Evolutionary conservation across 768 basidiomycete genomes (phyloP), one percentile per base, ranked within the genome.

Genomic region (Phylloporus rhodoxanthus): DNA sequence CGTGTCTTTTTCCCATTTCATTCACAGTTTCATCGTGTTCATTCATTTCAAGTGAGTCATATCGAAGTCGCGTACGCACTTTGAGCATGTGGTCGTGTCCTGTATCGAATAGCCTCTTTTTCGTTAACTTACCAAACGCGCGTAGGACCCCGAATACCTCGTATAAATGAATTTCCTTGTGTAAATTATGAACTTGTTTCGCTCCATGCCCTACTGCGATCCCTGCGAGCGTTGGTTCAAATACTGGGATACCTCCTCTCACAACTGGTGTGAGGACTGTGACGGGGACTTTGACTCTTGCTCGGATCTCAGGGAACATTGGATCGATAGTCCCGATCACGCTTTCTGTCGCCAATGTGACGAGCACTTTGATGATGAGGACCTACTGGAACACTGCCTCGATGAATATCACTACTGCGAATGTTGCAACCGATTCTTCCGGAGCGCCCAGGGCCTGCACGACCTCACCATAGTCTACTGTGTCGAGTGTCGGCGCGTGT

Each of bases 51-150:
- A 36, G 15, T 15, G 33, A 30, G 29, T 30, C 29, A 33, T 33
- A 5, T 33, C 14, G 11, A 30, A 13, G 13, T 30, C 29, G 29
- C 1, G 96, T 96, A 41, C 96, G 80, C 91, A 99, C 96, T 70
- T 98, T 99, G 60, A 98, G 79, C 66, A 98, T 95, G 71, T 99
- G 95, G 70, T 97, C 98, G n/a, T n/a, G n/a, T n/a, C n/a, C n/a
- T n/a, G 71, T 97, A n/a, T 15, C 10, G 9, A 8, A 8, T n/a
- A n/a, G n/a, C n/a, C n/a, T n/a, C n/a, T n/a, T n/a, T n/a, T n/a
- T n/a, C n/a, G n/a, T n/a, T n/a, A n/a, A n/a, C n/a, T n/a, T n/a
- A n/a, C n/a, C n/a, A 26, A 26, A 26, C 7, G 63, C 66, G 65
- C 50, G 30, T 67, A 19, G 48, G 67, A 68, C 67, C 65, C 62